phyloP scores from a whole-genome alignment of 2,329 filamentous ascomycete genomes.

The Diaporthe aspalathi region DNA sequence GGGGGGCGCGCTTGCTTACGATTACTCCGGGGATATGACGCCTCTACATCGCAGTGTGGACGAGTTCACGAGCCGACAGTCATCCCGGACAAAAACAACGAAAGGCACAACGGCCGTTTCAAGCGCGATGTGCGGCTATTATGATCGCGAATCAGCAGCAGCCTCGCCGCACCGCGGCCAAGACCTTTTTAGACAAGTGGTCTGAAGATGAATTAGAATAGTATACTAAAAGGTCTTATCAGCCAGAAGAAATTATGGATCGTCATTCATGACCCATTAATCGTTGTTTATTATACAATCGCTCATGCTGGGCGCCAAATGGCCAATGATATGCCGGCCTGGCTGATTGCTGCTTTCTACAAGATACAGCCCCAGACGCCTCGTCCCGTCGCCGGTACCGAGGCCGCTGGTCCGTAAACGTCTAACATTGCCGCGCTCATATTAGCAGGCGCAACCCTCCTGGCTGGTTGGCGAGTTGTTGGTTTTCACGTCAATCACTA shows the following conservation, averaged over 20 bases:
- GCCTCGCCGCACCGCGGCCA: background rate
- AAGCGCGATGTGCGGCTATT: background rate
- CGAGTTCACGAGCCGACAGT: background rate
- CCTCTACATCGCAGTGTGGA: background rate
- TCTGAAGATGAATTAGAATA: constrained; percentile 37
- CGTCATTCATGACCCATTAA: constrained; percentile 40
- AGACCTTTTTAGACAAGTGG: constrained; percentile 18
- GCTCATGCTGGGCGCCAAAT: constrained; percentile 37
- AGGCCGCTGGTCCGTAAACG: constrained; percentile 5
- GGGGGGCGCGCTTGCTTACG: background rate
- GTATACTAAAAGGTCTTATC: constrained; percentile 38
- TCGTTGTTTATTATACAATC: constrained; percentile 40
- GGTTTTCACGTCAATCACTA: constrained; percentile 95
- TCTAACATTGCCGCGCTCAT: constrained; percentile 28
- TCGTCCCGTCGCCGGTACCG: background rate
- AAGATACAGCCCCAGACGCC: constrained; percentile 22
- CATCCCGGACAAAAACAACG: background rate
- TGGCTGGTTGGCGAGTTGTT: constrained; percentile 76
- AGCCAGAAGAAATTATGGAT: constrained; percentile 32
- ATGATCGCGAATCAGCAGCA: background rate
- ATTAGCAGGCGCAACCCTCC: constrained; percentile 77
- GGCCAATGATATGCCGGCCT: constrained; percentile 34
- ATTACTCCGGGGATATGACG: background rate
- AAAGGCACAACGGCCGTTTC: background rate
- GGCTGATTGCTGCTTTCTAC: constrained; percentile 39